Percentiles rank a stretch among this genome's conserved stretches.
These are phyloP conservation scores for Silene conica DNA, from an alignment of 148 eudicot species.

Conservation along the genomic window DNA sequence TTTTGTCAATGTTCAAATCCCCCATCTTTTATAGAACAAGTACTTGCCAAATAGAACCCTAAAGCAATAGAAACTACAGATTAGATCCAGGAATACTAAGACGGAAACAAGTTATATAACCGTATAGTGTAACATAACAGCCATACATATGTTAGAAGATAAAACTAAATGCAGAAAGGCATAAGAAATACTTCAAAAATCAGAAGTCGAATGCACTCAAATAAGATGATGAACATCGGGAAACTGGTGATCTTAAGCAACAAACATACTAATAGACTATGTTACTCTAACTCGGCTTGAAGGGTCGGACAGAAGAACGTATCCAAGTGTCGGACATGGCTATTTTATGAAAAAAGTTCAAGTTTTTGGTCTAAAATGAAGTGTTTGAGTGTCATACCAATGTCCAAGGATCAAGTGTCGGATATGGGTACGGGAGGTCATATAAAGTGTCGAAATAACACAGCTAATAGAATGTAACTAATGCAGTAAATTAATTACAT, in stretches of 20 bases:
- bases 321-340: too few relatives aligned
- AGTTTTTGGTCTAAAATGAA: too few relatives aligned
- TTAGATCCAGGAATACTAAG: not conserved
- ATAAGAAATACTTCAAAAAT: not conserved
- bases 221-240: not conserved
- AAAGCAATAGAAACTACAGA: constrained; percentile 8
- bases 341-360: too few relatives aligned
- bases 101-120: not conserved
- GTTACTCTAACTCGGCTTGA: too few relatives aligned
- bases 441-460: too few relatives aligned
- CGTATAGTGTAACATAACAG: not conserved
- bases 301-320: too few relatives aligned
- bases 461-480: too few relatives aligned
- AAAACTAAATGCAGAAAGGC: not conserved
- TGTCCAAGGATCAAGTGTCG: too few relatives aligned
- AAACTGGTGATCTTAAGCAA: not conserved
- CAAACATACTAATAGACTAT: not conserved
- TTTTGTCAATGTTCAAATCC: constrained; percentile 15
- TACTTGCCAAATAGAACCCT: constrained; percentile 12
- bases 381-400: too few relatives aligned
- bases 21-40: constrained; percentile 23
- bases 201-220: not conserved
- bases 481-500: too few relatives aligned
- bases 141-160: not conserved
- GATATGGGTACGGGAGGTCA: too few relatives aligned